These are phyloP conservation scores for Petrea volubilis DNA, from an alignment of 257 asterid species.

Conservation along the genomic window DNA sequence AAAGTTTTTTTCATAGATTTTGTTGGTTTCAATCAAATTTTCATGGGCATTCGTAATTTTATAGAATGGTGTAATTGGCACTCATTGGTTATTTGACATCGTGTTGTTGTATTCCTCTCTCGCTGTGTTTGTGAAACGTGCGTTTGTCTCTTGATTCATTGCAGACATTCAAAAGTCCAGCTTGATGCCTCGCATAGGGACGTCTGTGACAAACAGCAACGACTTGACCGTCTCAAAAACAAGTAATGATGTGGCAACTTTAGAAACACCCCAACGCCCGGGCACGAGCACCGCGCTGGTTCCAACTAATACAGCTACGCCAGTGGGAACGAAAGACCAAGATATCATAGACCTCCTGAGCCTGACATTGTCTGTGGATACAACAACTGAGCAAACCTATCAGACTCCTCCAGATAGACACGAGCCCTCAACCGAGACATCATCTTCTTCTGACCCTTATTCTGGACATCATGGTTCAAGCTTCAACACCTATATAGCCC, in stretches of 20 bases:
- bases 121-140: background rate
- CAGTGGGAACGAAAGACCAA: slow-evolving; percentile 56
- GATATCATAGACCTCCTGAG: slow-evolving; percentile 76
- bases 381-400: slow-evolving; percentile 43
- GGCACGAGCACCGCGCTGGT: slow-evolving; percentile 61
- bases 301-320: slow-evolving; percentile 43
- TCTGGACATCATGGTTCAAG: slow-evolving; percentile 40
- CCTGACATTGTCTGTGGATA: slow-evolving; percentile 51
- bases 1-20: too few relatives aligned
- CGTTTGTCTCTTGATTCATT: background rate
- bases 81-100: too few relatives aligned
- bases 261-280: slow-evolving; percentile 32
- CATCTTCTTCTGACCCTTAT: slow-evolving; percentile 43
- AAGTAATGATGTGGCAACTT: slow-evolving; percentile 10
- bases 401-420: slow-evolving; percentile 29
- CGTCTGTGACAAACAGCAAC: background rate
- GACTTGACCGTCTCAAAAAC: background rate
- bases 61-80: background rate
- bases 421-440: slow-evolving; percentile 33
- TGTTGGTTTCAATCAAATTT: too few relatives aligned
- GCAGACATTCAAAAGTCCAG: slow-evolving; percentile 58
- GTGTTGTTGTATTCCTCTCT: background rate
- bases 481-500: slow-evolving; percentile 68
- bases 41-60: too few relatives aligned
- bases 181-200: slow-evolving; percentile 29